phyloP scores from a whole-genome alignment of 139 green algal species.

The Pedinophyceae sp. region DNA sequence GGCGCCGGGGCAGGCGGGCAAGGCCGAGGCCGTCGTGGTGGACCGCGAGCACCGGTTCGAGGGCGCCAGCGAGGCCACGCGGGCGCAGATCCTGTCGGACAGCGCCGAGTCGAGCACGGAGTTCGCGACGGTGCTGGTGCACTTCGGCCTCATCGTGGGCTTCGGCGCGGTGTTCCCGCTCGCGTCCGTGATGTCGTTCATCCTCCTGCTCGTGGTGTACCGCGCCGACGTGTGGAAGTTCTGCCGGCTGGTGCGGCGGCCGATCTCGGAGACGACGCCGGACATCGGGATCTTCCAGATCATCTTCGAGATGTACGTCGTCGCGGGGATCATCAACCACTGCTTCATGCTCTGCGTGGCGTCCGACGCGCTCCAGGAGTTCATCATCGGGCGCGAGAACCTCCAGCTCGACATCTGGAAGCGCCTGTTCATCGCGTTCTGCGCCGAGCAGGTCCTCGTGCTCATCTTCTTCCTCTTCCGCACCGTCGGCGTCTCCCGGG shows the following conservation, averaged over 20 bases:
- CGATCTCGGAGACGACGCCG: conserved; percentile 3
- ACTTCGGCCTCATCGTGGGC: conserved; percentile 12
- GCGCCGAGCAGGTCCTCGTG: conserved; percentile 8
- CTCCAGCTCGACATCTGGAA: conserved; percentile 5
- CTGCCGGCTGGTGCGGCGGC: conserved; percentile 7
- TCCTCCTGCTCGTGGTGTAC: conserved; percentile 10
- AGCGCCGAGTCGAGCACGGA: conserved; percentile 1
- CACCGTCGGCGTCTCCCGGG: neutral
- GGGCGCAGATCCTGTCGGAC: neutral
- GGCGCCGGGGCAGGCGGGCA: too few species aligned
- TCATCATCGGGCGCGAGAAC: conserved; percentile 13
- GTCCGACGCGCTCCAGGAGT: conserved; percentile 8
- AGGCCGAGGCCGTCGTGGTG: too few species aligned
- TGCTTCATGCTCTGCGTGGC: conserved; percentile 9
- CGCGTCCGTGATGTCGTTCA: conserved; percentile 5
- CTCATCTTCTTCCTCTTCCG: conserved; percentile 3
- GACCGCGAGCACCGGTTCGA: neutral
- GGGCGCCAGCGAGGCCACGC: neutral
- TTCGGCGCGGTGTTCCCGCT: conserved; percentile 15
- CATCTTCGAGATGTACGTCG: conserved; percentile 1
- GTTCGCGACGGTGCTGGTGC: conserved; percentile 9
- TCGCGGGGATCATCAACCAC: conserved; percentile 13
- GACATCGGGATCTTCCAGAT: conserved; percentile 8
- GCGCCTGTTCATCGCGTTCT: conserved; percentile 9
- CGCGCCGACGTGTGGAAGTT: conserved; percentile 16